phyloP scores from a whole-genome alignment of 106 monocot species.

The Platanthera guangdongensis region DNA sequence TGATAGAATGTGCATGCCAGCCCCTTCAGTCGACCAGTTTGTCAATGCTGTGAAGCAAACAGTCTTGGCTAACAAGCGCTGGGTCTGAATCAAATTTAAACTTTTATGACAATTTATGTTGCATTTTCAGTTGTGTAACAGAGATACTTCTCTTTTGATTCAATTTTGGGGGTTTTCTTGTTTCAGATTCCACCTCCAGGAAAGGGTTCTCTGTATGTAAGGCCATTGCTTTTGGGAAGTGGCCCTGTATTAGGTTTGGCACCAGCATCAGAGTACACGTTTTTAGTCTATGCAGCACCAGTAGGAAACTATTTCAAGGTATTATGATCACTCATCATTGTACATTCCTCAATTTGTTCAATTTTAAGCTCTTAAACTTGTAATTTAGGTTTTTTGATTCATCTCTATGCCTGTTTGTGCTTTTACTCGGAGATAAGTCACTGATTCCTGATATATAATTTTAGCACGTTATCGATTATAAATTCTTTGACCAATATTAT shows the following conservation, averaged over 20 bases:
- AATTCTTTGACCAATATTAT: background rate
- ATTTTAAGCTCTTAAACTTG: too few relatives aligned
- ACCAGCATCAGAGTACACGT: constrained; percentile 47
- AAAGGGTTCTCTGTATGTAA: constrained; percentile 50
- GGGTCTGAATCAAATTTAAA: constrained; percentile 20
- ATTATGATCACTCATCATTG: background rate
- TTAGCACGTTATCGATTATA: background rate
- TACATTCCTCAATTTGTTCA: background rate
- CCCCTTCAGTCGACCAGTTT: constrained; percentile 48
- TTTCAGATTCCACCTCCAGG: constrained; percentile 49
- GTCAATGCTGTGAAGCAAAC: constrained; percentile 44
- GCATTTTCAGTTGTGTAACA: background rate
- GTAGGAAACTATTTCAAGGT: constrained; percentile 67
- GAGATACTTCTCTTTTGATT: background rate
- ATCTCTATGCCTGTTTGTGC: background rate
- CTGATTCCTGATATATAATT: background rate
- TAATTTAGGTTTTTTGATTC: background rate
- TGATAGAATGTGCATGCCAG: constrained; percentile 52
- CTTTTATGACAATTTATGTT: background rate
- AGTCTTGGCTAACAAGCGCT: constrained; percentile 43
- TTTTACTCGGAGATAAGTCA: background rate
- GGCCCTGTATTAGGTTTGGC: constrained; percentile 46
- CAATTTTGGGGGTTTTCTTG: background rate
- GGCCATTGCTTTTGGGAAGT: constrained; percentile 52
- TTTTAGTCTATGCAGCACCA: constrained; percentile 44